These are phyloP conservation scores for Coprinopsis strossmayeri DNA, from an alignment of 768 basidiomycete species.

Conservation along the genomic window DNA sequence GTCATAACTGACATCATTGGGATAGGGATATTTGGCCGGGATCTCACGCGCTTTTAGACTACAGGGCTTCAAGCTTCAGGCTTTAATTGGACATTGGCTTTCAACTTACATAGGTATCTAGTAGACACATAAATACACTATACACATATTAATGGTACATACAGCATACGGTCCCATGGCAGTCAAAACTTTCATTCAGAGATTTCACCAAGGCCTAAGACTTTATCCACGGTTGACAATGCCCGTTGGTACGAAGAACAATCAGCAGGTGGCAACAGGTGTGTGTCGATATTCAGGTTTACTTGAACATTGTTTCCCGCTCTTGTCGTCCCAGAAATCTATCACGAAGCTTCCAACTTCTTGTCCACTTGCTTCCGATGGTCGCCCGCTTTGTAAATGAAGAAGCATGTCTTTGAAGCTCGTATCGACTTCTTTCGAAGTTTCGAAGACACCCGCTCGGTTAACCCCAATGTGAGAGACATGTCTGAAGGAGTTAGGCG, in stretches of 20 bases:
- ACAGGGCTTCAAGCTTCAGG: background rate
- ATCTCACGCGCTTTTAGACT: constrained; percentile 59
- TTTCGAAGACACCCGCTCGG: background rate
- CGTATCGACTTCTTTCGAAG: background rate
- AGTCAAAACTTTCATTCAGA: background rate
- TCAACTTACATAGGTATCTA: background rate
- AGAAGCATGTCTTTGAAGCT: constrained; percentile 4
- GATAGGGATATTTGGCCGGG: constrained; percentile 70
- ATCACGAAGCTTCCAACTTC: background rate
- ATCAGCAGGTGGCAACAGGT: background rate
- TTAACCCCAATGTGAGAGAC: constrained; percentile 51
- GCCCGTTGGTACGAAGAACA: too few relatives aligned
- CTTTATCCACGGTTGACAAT: too few relatives aligned
- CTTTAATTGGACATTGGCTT: background rate
- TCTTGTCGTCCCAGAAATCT: background rate
- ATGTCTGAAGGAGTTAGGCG: constrained; percentile 58
- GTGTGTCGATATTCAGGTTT: background rate
- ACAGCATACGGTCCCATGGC: too few relatives aligned
- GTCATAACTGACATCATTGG: background rate
- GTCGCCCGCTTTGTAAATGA: background rate
- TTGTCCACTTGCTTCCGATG: background rate
- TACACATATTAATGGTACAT: too few relatives aligned
- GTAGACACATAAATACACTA: background rate
- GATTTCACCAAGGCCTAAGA: too few relatives aligned
- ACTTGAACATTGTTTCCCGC: background rate